Percentiles rank a stretch among this genome's conserved stretches.
These are phyloP conservation scores for Phytopythium aichiense DNA, from an alignment of 352 stramenopile species.

Conservation along the genomic window DNA sequence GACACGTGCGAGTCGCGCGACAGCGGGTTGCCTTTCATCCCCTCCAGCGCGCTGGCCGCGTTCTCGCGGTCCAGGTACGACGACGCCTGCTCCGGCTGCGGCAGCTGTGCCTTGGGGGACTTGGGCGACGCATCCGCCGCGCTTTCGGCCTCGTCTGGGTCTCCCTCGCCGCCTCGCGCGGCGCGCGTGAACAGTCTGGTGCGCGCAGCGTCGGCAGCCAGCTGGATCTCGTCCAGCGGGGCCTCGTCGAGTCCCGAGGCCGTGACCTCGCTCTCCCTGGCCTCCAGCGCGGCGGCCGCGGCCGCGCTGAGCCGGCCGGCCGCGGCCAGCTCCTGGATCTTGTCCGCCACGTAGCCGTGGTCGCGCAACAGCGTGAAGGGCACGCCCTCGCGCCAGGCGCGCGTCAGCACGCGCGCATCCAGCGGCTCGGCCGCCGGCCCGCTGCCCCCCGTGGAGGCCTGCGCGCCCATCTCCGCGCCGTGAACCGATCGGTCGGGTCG, in stretches of 20 bases:
- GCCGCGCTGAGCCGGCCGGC: conserved; percentile 1
- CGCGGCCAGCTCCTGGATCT: conserved; percentile 45
- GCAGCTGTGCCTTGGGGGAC: neutral
- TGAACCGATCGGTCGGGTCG: too few relatives aligned
- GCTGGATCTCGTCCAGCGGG: conserved; percentile 53
- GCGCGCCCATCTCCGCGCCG: conserved; percentile 17
- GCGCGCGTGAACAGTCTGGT: conserved; percentile 45
- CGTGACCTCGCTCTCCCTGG: conserved; percentile 24
- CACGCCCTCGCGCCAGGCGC: conserved; percentile 42
- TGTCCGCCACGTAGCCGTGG: conserved; percentile 62
- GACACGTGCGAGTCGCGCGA: conserved; percentile 34
- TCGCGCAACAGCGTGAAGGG: conserved; percentile 73
- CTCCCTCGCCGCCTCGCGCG: conserved; percentile 1
- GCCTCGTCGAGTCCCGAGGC: conserved; percentile 50
- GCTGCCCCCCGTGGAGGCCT: conserved; percentile 15
- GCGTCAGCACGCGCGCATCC: conserved; percentile 17
- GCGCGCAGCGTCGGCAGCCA: conserved; percentile 45
- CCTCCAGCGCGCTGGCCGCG: conserved; percentile 26
- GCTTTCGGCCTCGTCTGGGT: neutral
- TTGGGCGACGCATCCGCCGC: neutral
- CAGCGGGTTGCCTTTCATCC: conserved; percentile 34
- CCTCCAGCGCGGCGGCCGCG: conserved; percentile 6
- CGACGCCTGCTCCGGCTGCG: neutral
- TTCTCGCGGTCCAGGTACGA: conserved; percentile 19
- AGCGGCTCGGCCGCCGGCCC: conserved; percentile 2